A percentile compares a stretch with the other conserved stretches of the same genome.
These are phyloP conservation scores for Curvularia lunata DNA, from an alignment of 2,329 filamentous ascomycete species.

Conservation along the genomic window DNA sequence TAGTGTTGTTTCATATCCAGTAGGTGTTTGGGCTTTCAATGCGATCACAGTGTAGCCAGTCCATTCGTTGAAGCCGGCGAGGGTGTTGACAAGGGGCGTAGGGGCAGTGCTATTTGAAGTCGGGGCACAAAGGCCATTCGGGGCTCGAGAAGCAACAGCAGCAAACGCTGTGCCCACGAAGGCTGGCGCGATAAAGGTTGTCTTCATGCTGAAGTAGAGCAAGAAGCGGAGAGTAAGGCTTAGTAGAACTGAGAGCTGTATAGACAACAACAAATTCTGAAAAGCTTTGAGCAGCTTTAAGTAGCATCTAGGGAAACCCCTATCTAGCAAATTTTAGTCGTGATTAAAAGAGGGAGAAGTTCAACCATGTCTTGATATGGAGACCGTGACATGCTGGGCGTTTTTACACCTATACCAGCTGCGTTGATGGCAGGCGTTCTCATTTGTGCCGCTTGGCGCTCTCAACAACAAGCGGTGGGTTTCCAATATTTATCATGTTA, in stretches of 20 bases:
- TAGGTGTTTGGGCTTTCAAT: not conserved
- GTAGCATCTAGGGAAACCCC: not conserved
- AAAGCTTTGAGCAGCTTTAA: not conserved
- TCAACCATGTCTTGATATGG: not conserved
- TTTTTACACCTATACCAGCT: not conserved
- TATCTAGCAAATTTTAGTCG: not conserved
- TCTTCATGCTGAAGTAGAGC: not conserved
- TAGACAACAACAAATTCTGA: not conserved
- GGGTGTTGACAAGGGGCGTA: conserved; percentile 1
- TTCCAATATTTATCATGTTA: not conserved
- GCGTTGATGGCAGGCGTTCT: not conserved
- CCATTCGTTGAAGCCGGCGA: conserved; percentile 1
- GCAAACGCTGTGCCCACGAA: not conserved
- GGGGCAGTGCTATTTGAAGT: conserved; percentile 2
- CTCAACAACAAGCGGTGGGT: not conserved
- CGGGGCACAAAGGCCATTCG: not conserved
- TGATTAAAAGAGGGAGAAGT: not conserved
- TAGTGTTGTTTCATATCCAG: conserved; percentile 10
- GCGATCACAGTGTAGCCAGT: conserved; percentile 6
- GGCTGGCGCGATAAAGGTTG: not conserved
- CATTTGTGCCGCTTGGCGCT: not conserved
- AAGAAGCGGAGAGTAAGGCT: not conserved
- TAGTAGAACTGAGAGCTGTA: not conserved
- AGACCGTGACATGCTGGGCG: not conserved
- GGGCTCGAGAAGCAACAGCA: not conserved